Evolutionary conservation across 148 eudicot species (phyloP).

Genomic region (Hydrangea macrophylla): DNA sequence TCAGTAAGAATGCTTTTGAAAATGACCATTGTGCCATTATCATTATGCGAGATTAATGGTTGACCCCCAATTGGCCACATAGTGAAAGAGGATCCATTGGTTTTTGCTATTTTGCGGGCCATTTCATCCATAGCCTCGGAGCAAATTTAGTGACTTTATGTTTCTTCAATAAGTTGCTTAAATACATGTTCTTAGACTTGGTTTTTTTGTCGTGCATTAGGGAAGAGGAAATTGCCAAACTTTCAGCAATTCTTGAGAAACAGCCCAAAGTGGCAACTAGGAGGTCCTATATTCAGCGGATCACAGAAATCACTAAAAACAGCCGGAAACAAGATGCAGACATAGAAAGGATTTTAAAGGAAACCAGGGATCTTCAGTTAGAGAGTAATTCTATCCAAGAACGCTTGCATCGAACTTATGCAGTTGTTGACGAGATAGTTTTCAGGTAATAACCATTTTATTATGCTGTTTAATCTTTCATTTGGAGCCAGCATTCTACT

Average conservation of each 20-base stretch:
- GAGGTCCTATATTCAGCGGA: slow-evolving; percentile 56
- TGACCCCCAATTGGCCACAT: background rate
- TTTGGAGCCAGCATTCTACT: too few species aligned
- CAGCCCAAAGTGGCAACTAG: slow-evolving; percentile 54
- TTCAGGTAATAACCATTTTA: slow-evolving; percentile 37
- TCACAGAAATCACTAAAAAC: slow-evolving; percentile 69
- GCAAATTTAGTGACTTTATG: too few species aligned
- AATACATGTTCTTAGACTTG: background rate
- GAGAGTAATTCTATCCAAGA: slow-evolving; percentile 74
- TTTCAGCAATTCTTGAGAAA: slow-evolving; percentile 40
- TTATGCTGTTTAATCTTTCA: background rate
- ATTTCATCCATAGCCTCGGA: background rate
- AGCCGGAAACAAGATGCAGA: slow-evolving; percentile 67
- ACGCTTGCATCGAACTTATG: slow-evolving; percentile 68
- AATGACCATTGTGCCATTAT: background rate
- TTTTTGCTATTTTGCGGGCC: background rate
- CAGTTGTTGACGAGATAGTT: slow-evolving; percentile 57
- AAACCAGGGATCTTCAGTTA: slow-evolving; percentile 67
- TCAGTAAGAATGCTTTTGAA: background rate
- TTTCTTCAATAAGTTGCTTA: slow-evolving; percentile 1
- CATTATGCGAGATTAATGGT: background rate
- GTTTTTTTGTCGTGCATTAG: slow-evolving; percentile 26
- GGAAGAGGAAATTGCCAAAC: slow-evolving; percentile 48
- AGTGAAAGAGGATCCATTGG: background rate
- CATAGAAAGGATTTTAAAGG: slow-evolving; percentile 57